A percentile compares a stretch with the other conserved stretches of the same genome.
Conservation (phyloP, 345 rosid species). For the Citrus cavaleriei region DNA sequence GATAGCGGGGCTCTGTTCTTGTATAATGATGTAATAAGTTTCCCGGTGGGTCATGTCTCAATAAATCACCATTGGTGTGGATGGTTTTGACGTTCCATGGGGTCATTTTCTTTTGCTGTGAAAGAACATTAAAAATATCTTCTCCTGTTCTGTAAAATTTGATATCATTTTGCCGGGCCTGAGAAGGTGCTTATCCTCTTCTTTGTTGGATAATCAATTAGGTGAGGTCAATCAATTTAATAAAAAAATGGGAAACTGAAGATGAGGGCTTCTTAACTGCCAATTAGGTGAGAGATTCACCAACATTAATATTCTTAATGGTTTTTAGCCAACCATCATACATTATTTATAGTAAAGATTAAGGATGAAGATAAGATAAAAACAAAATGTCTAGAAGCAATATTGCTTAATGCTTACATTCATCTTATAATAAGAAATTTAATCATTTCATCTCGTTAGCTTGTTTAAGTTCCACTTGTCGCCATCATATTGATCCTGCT, state of each 20-base stretch:
- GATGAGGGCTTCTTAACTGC: background rate
- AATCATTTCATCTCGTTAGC: background rate
- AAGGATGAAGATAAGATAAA: background rate
- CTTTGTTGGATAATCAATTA: background rate
- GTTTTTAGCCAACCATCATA: background rate
- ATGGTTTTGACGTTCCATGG: constrained; percentile 13
- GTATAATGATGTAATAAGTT: too few relatives aligned
- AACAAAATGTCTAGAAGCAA: background rate
- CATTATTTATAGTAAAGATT: background rate
- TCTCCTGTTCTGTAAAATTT: background rate
- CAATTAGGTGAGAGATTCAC: background rate
- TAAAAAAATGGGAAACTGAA: background rate
- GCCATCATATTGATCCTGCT: background rate
- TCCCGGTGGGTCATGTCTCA: constrained; percentile 28
- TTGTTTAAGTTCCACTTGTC: background rate
- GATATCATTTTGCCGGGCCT: background rate
- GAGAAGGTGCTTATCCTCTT: background rate
- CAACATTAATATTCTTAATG: background rate
- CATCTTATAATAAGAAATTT: too few relatives aligned
- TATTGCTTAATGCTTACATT: background rate
- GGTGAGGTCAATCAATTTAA: background rate
- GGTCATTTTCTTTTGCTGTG: constrained; percentile 15
- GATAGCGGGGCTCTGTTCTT: background rate
- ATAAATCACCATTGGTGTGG: constrained; percentile 23
- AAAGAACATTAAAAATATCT: constrained; percentile 14